phyloP scores from a whole-genome alignment of 73 alveolate species.

The Tetrahymena thermophila region DNA sequence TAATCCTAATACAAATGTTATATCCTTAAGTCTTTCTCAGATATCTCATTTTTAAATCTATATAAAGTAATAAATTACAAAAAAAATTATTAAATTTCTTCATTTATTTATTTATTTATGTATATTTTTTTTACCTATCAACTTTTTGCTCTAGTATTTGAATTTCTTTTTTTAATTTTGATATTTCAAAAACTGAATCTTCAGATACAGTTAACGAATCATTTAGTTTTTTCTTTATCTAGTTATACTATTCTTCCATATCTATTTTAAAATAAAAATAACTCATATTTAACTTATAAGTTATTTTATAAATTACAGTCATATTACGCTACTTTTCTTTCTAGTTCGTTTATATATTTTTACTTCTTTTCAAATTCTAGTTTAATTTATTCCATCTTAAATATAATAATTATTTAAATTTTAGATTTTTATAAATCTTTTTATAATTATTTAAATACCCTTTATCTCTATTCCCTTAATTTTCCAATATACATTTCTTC shows the following conservation, averaged over 20 bases:
- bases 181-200: neutral
- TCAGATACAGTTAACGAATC: neutral
- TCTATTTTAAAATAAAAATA: neutral
- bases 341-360: neutral
- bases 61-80: too few species aligned
- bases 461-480: neutral
- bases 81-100: too few species aligned
- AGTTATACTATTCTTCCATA: neutral
- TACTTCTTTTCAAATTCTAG: neutral
- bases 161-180: neutral
- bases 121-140: neutral
- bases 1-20: neutral
- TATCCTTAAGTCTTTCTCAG: neutral
- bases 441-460: neutral
- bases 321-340: neutral
- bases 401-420: neutral
- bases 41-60: neutral
- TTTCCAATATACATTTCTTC: neutral
- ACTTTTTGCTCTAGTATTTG: neutral
- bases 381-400: neutral
- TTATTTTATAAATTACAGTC: neutral
- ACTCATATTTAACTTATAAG: neutral
- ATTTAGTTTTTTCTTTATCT: neutral
- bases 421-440: neutral
- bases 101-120: too few species aligned